Conservation (phyloP, 2,329 filamentous ascomycete genomes). For the Lachnellula suecica region DNA sequence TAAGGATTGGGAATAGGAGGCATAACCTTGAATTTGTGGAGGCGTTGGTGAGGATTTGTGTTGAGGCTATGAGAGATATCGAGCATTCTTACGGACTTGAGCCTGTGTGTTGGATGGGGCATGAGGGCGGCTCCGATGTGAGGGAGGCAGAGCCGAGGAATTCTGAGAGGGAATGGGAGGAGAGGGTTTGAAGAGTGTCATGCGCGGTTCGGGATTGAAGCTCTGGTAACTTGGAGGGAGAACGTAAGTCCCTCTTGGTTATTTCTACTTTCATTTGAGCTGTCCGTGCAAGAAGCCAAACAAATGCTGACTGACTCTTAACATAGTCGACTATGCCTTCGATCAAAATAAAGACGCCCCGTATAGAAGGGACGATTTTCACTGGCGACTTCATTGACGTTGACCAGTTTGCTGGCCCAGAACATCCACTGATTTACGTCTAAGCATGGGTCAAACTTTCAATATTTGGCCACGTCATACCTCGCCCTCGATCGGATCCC, state of each 20-base stretch:
- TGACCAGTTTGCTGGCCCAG: neutral
- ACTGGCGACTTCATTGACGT: neutral
- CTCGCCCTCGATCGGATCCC: too few relatives aligned
- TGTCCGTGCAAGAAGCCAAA: neutral
- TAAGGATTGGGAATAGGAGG: neutral
- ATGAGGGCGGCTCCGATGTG: neutral
- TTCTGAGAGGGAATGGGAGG: neutral
- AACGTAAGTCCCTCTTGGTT: neutral
- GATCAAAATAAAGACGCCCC: neutral
- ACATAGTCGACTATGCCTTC: neutral
- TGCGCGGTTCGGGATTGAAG: slow-evolving; percentile 1
- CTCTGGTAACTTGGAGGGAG: neutral
- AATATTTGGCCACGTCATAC: too few relatives aligned
- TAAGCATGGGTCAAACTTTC: too few relatives aligned
- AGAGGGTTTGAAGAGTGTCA: slow-evolving; percentile 6
- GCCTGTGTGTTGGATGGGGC: slow-evolving; percentile 1
- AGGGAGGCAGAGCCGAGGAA: neutral
- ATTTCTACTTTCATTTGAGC: neutral
- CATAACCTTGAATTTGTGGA: neutral
- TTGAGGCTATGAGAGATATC: slow-evolving; percentile 1
- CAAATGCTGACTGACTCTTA: neutral
- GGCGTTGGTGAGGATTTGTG: neutral
- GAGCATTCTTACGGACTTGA: neutral
- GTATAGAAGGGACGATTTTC: neutral
- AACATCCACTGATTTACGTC: too few relatives aligned